phyloP scores from a whole-genome alignment of 345 rosid genomes.

The Populus simonii region DNA sequence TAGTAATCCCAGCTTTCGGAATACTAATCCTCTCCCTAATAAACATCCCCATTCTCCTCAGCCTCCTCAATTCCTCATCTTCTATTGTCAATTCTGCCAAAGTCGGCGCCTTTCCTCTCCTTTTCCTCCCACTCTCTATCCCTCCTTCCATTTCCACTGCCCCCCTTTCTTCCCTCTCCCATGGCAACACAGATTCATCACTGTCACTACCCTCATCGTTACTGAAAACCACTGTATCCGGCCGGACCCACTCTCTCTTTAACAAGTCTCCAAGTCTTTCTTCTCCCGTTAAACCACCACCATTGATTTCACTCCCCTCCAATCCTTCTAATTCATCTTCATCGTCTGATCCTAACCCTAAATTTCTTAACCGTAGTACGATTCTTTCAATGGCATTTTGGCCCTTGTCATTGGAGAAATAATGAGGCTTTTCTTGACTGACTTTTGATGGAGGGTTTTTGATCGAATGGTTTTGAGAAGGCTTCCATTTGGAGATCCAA shows the following conservation, averaged over 20 bases:
- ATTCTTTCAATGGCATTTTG: constrained; percentile 76
- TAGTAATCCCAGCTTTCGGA: constrained; percentile 88
- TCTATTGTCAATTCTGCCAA: constrained; percentile 92
- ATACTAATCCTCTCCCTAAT: constrained; percentile 77
- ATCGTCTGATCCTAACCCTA: constrained; percentile 71
- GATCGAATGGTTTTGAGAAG: constrained; percentile 1
- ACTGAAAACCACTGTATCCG: constrained; percentile 51
- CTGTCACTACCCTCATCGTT: constrained; percentile 38
- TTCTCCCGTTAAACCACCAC: constrained; percentile 55
- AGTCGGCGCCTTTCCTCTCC: constrained; percentile 62
- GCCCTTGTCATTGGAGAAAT: constrained; percentile 40
- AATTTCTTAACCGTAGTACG: constrained; percentile 74
- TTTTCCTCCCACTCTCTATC: constrained; percentile 31
- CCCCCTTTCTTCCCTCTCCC: constrained; percentile 55
- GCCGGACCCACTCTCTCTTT: constrained; percentile 84
- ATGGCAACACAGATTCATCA: constrained; percentile 44
- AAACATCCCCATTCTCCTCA: constrained; percentile 74
- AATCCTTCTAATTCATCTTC: constrained; percentile 40
- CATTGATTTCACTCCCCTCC: constrained; percentile 24
- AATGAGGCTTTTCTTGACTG: constrained; percentile 22
- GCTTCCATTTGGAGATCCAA: constrained; percentile 49
- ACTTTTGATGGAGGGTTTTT: constrained; percentile 12
- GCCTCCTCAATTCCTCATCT: constrained; percentile 76
- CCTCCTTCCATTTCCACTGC: constrained; percentile 5
- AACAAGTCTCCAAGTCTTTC: constrained; percentile 77